Evolutionary conservation across 2,329 filamentous ascomycete genomes (phyloP).

Genomic region (Penicillium verrucosum): DNA sequence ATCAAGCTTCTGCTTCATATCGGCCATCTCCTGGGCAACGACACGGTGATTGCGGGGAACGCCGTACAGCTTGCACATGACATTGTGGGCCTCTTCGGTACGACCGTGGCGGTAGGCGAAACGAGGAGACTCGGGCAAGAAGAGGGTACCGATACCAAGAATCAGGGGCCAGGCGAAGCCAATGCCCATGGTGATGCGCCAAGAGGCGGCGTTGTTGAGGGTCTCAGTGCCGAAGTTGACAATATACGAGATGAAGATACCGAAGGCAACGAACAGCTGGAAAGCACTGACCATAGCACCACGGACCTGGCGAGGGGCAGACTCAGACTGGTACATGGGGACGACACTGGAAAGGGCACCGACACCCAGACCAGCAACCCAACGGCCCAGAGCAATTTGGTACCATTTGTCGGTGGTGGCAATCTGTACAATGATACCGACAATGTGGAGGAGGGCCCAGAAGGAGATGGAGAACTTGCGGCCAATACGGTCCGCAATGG

Average conservation of each 20-base stretch:
- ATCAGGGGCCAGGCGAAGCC: constrained; percentile 57
- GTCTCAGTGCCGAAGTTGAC: constrained; percentile 49
- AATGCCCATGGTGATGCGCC: constrained; percentile 54
- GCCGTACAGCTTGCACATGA: constrained; percentile 56
- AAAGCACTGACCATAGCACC: constrained; percentile 50
- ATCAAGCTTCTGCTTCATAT: constrained; percentile 59
- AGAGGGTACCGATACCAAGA: constrained; percentile 54
- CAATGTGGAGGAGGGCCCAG: constrained; percentile 46
- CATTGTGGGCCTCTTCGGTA: constrained; percentile 50
- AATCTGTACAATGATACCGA: constrained; percentile 49
- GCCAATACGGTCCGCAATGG: constrained; percentile 46
- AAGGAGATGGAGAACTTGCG: constrained; percentile 45
- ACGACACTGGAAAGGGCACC: constrained; percentile 48
- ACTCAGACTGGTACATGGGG: constrained; percentile 50
- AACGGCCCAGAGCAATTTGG: constrained; percentile 46
- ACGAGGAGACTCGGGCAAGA: constrained; percentile 58
- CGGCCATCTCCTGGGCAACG: constrained; percentile 54
- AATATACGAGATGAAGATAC: constrained; percentile 49
- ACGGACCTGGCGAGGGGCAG: constrained; percentile 46
- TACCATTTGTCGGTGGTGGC: constrained; percentile 42
- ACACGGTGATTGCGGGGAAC: constrained; percentile 55
- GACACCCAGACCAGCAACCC: constrained; percentile 48
- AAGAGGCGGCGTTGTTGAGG: constrained; percentile 44
- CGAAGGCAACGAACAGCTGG: constrained; percentile 51
- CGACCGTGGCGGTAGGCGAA: constrained; percentile 56